Evolutionary conservation across 2,329 filamentous ascomycete genomes (phyloP), one percentile per base, ranked within the genome.

Genomic region (Fusarium goolgardi): DNA sequence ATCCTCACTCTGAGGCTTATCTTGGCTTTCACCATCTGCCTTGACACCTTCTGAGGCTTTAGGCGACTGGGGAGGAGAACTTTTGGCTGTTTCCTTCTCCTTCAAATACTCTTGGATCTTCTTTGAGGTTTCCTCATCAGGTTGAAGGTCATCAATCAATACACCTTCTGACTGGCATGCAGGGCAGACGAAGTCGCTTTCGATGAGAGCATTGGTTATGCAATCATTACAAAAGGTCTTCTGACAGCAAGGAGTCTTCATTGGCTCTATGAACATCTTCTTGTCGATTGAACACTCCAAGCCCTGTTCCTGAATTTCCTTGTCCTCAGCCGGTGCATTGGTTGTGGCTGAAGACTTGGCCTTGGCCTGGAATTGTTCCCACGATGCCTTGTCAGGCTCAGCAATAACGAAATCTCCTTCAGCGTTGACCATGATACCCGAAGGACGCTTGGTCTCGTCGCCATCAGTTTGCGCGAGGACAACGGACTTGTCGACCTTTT

Each of bases 191-290:
- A 99, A 94, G 86, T 99, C 96, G 87, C 91, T 96, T 85, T 98
- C 94, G 82, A 97, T 95, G 81, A 99, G 90, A 81, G 94, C 93
- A 88, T 97, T 97, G 79, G 96, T 96, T 82, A 99, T 97, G 91
- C 96, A 99, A 80, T 97, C 94, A 88, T 96, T 96, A 87, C 96
- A 99, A 86, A 97, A 99, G 78, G 94, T 97, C 87, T 92, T 96
- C 83, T 92, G 88, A 86, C 96, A 99, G 88, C 96, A 99, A 72
- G 96, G 95, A 77, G 96, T 98, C 88, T 97, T 97, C 86, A 96
- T 96, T 87, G 96, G 95, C 80, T 97, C 93, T 89, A 96, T 90
- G 83, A 98, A 97, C 87, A 97, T 91, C 81, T 93, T 94, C 83
- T 96, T 96, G 89, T 98, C 96, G 85, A 98, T 91, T 71, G 94